Percentiles rank a stretch among this genome's conserved stretches.
phyloP scores from a whole-genome alignment of 1,139 yeast genomes.

The Blastobotrys malaysiensis region DNA sequence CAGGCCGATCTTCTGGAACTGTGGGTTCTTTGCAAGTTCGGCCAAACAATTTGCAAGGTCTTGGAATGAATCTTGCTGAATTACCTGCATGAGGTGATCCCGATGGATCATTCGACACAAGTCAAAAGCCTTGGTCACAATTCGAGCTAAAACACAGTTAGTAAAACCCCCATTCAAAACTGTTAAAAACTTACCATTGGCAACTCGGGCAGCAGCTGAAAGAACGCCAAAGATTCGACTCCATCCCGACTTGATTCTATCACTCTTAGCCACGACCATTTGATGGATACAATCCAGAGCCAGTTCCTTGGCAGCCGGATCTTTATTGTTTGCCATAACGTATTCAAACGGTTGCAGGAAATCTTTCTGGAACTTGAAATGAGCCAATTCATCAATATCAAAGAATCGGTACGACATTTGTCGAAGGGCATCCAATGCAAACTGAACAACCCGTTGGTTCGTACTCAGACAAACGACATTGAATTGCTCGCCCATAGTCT shows the following conservation, averaged over 20 bases:
- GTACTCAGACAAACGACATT: conserved; percentile 77
- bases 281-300: conserved; percentile 85
- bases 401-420: conserved; percentile 90
- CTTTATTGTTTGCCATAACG: conserved; percentile 61
- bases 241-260: conserved; percentile 90
- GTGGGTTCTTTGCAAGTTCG: conserved; percentile 76
- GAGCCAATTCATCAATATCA: conserved; percentile 88
- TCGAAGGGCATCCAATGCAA: conserved; percentile 90
- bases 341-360: conserved; percentile 83
- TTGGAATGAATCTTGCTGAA: conserved; percentile 67
- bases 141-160: conserved; percentile 23
- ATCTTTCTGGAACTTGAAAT: conserved; percentile 93
- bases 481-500: conserved; percentile 85
- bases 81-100: conserved; percentile 58
- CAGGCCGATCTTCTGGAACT: conserved; percentile 73
- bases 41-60: conserved; percentile 74
- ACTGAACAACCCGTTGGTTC: conserved; percentile 72
- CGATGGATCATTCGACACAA: conserved; percentile 59
- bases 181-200: conserved; percentile 22
- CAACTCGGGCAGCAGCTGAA: conserved; percentile 55
- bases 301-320: conserved; percentile 77
- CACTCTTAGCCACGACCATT: conserved; percentile 73
- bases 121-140: conserved; percentile 59
- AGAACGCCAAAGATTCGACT: conserved; percentile 77
- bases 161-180: not conserved